phyloP scores from a whole-genome alignment of 306 rosid genomes.

The Lathyrus oleraceus region DNA sequence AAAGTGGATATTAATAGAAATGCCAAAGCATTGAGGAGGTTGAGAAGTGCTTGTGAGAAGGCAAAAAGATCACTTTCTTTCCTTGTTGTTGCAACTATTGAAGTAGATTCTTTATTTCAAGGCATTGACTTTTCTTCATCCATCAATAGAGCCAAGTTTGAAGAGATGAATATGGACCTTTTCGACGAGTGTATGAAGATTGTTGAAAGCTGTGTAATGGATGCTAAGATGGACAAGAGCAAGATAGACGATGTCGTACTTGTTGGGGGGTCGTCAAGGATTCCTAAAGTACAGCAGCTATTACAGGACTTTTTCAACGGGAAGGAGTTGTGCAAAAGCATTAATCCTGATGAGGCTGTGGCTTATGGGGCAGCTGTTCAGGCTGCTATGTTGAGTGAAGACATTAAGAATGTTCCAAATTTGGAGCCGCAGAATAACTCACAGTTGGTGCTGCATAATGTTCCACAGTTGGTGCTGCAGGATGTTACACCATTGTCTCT shows the following conservation, averaged over 20 bases:
- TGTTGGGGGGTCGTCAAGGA: constrained; percentile 18
- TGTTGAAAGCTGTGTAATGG: neutral
- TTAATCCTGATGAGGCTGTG: constrained; percentile 29
- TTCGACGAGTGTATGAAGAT: neutral
- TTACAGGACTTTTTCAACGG: neutral
- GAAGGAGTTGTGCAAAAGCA: neutral
- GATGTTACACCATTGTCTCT: constrained; percentile 58
- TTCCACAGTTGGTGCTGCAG: constrained; percentile 42
- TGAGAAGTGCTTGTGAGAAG: neutral
- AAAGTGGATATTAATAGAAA: neutral
- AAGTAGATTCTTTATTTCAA: neutral
- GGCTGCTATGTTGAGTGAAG: neutral
- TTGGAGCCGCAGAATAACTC: too few relatives aligned
- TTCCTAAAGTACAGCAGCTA: constrained; percentile 10
- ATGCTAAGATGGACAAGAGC: neutral
- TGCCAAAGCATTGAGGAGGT: neutral
- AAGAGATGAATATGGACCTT: neutral
- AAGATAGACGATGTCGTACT: constrained; percentile 23
- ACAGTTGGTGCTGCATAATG: constrained; percentile 45
- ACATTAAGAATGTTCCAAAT: constrained; percentile 5
- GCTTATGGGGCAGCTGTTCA: constrained; percentile 33
- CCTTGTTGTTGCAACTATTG: neutral
- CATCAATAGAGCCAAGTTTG: neutral
- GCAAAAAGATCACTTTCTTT: constrained; percentile 22
- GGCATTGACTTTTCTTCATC: neutral